Evolutionary conservation across 768 basidiomycete genomes (phyloP).

Genomic region (Dacryopinax primogenitus): DNA sequence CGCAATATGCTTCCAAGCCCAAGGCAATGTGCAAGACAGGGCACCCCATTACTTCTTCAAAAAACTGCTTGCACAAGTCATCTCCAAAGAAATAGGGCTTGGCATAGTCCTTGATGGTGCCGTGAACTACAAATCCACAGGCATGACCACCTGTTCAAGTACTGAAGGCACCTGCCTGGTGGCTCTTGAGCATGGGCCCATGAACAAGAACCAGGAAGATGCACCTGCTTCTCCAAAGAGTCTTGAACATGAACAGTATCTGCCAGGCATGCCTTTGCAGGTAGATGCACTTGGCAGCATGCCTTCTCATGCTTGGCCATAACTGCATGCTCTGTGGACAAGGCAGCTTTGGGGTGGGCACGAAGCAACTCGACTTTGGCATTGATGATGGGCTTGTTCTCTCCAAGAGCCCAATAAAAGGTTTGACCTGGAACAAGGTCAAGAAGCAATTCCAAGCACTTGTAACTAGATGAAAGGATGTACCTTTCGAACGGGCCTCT

Average conservation of each 20-base stretch:
- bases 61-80: not conserved
- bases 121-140: not conserved
- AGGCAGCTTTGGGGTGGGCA: not conserved
- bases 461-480: too few relatives aligned
- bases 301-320: not conserved
- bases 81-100: not conserved
- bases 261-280: not conserved
- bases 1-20: not conserved
- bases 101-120: conserved; percentile 2
- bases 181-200: not conserved
- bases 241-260: not conserved
- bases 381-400: not conserved
- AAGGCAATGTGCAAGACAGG: not conserved
- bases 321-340: not conserved
- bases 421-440: not conserved
- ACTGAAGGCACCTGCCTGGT: not conserved
- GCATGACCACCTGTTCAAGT: not conserved
- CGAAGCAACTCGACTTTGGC: not conserved
- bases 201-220: not conserved
- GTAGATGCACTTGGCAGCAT: not conserved
- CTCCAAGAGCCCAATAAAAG: not conserved
- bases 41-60: not conserved
- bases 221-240: not conserved
- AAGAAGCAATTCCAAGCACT: not conserved
- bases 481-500: not conserved